Base-by-base conservation (phyloP, 208 protist species). In the Phytomonas serpens region DNA sequence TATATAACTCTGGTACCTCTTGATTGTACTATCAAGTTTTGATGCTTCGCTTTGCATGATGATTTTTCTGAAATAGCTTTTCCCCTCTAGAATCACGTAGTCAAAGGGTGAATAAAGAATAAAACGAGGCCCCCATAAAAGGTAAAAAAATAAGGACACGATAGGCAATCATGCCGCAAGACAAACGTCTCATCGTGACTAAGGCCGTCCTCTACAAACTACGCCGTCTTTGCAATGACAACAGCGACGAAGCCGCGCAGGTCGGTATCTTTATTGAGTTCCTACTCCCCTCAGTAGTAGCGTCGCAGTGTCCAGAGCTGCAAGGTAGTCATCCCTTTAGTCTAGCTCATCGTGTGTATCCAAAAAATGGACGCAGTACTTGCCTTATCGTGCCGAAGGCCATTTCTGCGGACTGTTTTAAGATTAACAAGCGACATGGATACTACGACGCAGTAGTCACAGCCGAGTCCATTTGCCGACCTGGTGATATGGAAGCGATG, bases 391-490 rank as follows among this genome's bases (percentile, higher is more conserved):
- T 95, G 29, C 90, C 90, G 0, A 85, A 88, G 36, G 71, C 85
- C 34, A 93, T 95, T 57, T 80, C 86, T 2, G 57, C 64, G 27
- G 88, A 90, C 69, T 91, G 86, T 62, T 77, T 80, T 61, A 92
- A 92, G 68, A 88, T 95, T 67, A 95, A 95, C 77, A 92, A 93
- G 73, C 83, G 90, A 2, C 86, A 93, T 68, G 80, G 85, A 23
- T 93, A 89, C 72, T 93, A 89, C 68, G 90, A 95, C 71, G 90
- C 90, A 9, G 90, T 95, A 27, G 79, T 95, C 51, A 93, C 90
- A 61, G 88, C 86, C 0, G 87, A 95, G 73, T 84, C 88, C 5
- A 91, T 95, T 37, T 92, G 88, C 86, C 84, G 85, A 63, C 80
- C 79, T 13, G 79, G 80, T 38, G 88, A 92, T 67, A 29, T 78